Base-by-base conservation (phyloP, 805 yeast genomes). In the Lipomyces japonicus region DNA sequence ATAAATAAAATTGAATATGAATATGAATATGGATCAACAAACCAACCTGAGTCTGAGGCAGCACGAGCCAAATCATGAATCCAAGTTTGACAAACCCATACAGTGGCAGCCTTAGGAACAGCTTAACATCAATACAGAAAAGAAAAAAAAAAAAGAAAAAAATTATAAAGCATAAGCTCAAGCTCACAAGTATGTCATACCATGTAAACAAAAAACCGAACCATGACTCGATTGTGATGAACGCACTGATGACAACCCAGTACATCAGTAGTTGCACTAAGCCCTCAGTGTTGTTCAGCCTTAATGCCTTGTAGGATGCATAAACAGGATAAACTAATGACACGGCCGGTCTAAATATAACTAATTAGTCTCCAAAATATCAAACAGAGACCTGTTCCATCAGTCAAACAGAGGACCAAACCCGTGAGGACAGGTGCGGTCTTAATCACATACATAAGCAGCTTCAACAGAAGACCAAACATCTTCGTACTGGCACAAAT, bases 231-330 rank as follows among this genome's bases (percentile, higher is more conserved):
- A 68, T 57, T 1, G 68, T 65, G 6, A 71, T 58, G 38, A 73
- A 64, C 5, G 71, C 55, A 3, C 82, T 75, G 46, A 75, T 66
- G 1, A 84, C 80, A 10, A 83, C 71, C 95, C 95, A 87, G 66
- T 84, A 81, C 50, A 73, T 68, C 31, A 76, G 66, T 78, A 82
- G 76, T 9, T 76, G 71, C 39, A 68, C 66, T 5, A 71, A 55
- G n/a, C 64, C 61, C 2, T 67, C 50, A 35, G 61, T 49, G 50
- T 72, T 73, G 58, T 73, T 70, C 41, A 67, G 59, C 46, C 76
- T 74, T 48, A 80, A 70, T 1, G 87, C 80, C 54, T 71, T 75
- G 66, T 72, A 81, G 2, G 87, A 78, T 44, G 84, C 84, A 51
- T 78, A 64, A 14, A 78, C 65, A 2, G 89, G 89, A 65, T 80